Evolutionary conservation across 1,284 basidiomycete species (phyloP), one percentile per base, ranked within the genome.

Genomic region (Irpex sp.): DNA sequence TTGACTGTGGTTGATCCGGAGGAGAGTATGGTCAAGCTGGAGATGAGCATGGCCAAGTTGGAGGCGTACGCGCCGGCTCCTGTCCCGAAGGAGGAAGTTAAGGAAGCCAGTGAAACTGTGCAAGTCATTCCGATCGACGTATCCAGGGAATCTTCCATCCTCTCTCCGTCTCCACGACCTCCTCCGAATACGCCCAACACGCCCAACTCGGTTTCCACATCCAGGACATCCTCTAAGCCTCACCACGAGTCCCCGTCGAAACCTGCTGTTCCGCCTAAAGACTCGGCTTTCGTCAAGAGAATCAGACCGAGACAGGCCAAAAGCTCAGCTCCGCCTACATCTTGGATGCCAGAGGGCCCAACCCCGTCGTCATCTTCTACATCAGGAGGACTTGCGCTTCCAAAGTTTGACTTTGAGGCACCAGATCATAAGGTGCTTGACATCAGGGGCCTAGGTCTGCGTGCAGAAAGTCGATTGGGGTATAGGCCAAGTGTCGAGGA

Each of bases 331-430:
- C 39, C 39, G 12, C 39, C 39, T 14, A 45, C 39, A 4, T 12
- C 39, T 45, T 45, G 39, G 39, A 45, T 45, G 14, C 39, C 39
- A 2, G 48, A 19, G 10, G 18, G 48, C 5, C 48, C 9, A 5
- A 12, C 54, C n/a, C 16, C n/a, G 37, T 39, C 54, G 33, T 12
- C n/a, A 21, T 7, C 18, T 9, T n/a, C 45, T 28, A 8, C 23
- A 33, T 33, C 6, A 33, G 28, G 28, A 42, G 16, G 23, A 5
- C 18, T 21, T 8, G 28, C 18, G 18, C 64, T 68, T 8, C 67
- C 67, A 4, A 47, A 55, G n/a, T 68, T 68, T 56, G 67, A 68
- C 57, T 68, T 68, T 47, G 67, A 67, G 56, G 23, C 33, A 23
- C 59, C 56, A 9, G 51, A 45, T 10, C 58, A 58, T 18, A 21